A percentile compares a stretch with the other conserved stretches of the same genome.
Conservation (phyloP, 306 rosid species). For the Gastrolobium villosum region DNA sequence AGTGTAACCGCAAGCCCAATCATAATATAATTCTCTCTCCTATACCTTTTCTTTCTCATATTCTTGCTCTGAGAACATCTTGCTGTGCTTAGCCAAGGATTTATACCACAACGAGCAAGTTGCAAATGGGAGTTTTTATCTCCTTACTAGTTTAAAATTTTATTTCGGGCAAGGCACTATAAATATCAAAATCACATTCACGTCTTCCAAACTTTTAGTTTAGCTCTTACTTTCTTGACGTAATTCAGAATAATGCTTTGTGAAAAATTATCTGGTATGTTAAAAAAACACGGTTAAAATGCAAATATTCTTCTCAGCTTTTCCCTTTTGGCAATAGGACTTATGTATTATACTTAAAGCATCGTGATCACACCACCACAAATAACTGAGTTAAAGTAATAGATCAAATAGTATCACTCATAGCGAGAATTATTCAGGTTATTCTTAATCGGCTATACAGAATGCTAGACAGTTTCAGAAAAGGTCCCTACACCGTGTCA, state of each 20-base stretch:
- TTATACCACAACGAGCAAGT: too few relatives aligned
- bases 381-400: not conserved
- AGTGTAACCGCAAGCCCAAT: too few relatives aligned
- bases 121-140: too few relatives aligned
- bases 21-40: too few relatives aligned
- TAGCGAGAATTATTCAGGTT: not conserved
- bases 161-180: too few relatives aligned
- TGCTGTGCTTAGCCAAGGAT: too few relatives aligned
- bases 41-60: too few relatives aligned
- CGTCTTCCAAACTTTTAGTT: not conserved
- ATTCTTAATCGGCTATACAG: not conserved
- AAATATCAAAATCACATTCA: not conserved
- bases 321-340: not conserved
- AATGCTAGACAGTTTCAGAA: slow-evolving; percentile 13
- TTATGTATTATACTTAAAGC: not conserved
- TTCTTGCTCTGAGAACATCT: too few relatives aligned
- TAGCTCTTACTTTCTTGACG: not conserved
- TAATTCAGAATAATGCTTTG: not conserved
- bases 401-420: not conserved
- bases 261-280: not conserved
- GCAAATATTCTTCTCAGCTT: not conserved
- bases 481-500: not conserved
- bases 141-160: not conserved
- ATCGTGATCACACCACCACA: not conserved
- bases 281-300: not conserved